A percentile compares a stretch with the other conserved stretches of the same genome.
Conservation (phyloP, 345 rosid genomes). For the Arabidopsis thaliana region TAIR10.1 NC_003074.8:6967501-6968000, state of each 20-base stretch:
- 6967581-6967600: slow-evolving; percentile 37
- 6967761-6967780: slow-evolving; percentile 84
- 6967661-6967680: slow-evolving; percentile 26
- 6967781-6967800: slow-evolving; percentile 95
- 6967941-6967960: slow-evolving; percentile 24
- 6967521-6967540: slow-evolving; percentile 32
- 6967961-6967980: slow-evolving; percentile 3
- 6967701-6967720: slow-evolving; percentile 47
- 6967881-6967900: background rate
- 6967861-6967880: background rate
- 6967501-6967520: slow-evolving; percentile 18
- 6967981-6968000: slow-evolving; percentile 3
- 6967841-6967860: background rate
- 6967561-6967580: slow-evolving; percentile 31
- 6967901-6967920: slow-evolving; percentile 13
- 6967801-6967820: slow-evolving; percentile 79
- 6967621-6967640: background rate
- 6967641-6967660: slow-evolving; percentile 40
- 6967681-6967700: slow-evolving; percentile 64
- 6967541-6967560: slow-evolving; percentile 28
- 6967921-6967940: slow-evolving; percentile 29
- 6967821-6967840: background rate
- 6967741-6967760: slow-evolving; percentile 70
- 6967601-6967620: background rate
- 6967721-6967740: slow-evolving; percentile 46